Base-by-base conservation (phyloP, 768 basidiomycete species). In the Lactifluus hygrophoroides region DNA sequence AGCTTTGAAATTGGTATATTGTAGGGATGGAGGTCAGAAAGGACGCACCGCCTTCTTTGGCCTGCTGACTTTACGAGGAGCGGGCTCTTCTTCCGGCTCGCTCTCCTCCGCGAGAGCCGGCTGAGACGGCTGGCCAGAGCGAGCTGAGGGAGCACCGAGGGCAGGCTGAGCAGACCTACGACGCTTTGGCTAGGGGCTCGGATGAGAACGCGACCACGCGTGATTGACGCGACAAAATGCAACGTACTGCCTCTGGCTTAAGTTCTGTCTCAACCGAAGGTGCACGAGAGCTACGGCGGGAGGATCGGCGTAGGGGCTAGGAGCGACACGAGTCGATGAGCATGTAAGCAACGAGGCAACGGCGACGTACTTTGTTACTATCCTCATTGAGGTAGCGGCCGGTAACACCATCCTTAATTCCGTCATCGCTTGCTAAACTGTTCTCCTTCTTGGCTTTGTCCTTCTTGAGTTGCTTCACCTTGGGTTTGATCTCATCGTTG, bases 381-480 rank as follows among this genome's bases (percentile, higher is more conserved):
- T 70, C 73, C 45, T 73, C 76, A 65, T 71, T 75, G 58, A 92
- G 70, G 35, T 79, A 84, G 68, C 78, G 71, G n/a, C 90, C 90
- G 7, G 90, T 91, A n/a, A 83, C 61, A 21, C 90, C 90, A 69
- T 93, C 88, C 38, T 75, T 82, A 52, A 93, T 92, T 5, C 90
- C 90, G 56, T 89, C 84, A 60, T 88, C 86, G 66, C 88, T 91
- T 5, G 91, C 83, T 51, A 78, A 69, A 62, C 86, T 90, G 51
- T 82, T 84, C 69, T 82, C 80, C 62, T 76, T 80, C 73, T 81
- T 82, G 38, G 84, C 57, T 46, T 82, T 76, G 61, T 90, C 84
- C 58, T 77, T 83, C 69, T 79, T 83, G 56, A 86, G 72, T 63
- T 81, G 82, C 27, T 69, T 66, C 11, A 77, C 71, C 54, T 80